Evolutionary conservation across 805 yeast species (phyloP), one percentile per base, ranked within the genome.

Genomic region (Wickerhamiella lipophila): DNA sequence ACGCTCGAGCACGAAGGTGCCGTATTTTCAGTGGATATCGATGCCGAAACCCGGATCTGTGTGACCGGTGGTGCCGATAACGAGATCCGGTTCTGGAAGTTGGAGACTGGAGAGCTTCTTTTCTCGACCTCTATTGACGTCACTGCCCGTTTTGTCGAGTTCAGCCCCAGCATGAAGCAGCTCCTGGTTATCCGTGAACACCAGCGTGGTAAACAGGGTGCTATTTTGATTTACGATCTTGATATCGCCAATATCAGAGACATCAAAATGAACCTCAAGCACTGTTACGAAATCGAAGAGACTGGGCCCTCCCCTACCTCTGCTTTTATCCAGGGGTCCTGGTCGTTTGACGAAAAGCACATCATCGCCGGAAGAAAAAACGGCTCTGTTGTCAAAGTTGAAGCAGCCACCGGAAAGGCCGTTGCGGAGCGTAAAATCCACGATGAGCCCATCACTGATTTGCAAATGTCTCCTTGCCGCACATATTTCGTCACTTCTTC

Each of bases 1-100:
- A 92, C 99, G 52, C 76, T 85, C 57, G 88, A 88, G 8, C 97
- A 92, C 66, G 74, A 74, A 51, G 98, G 98, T 79, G 83, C 96
- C 49, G 81, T 92, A 60, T 86, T 94, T 92, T 80, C 95, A 29
- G 80, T 92, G 55, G 97, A 88, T 64, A 81, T 87, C 42, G 92
- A 85, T 64, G 64, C 65, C 29, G 73, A 75, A 50, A 73, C 89
- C n/a, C 70, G 73, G 36, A 74, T 75, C 53, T 79, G 85, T 55
- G 77, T 80, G 50, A 88, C 98, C 3, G 96, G 95, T 30, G 78
- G 92, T 53, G 95, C 96, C 49, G 98, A 92, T 64, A 79, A 81
- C 65, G 72, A 82, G 48, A 77, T 84, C 57, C 83, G 83, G 58
- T 73, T 89, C 55, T 92, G 96, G 96, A 75, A 75, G 55, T 83